Conservation (phyloP, 805 yeast species). For the Spathaspora gorwiae region DNA sequence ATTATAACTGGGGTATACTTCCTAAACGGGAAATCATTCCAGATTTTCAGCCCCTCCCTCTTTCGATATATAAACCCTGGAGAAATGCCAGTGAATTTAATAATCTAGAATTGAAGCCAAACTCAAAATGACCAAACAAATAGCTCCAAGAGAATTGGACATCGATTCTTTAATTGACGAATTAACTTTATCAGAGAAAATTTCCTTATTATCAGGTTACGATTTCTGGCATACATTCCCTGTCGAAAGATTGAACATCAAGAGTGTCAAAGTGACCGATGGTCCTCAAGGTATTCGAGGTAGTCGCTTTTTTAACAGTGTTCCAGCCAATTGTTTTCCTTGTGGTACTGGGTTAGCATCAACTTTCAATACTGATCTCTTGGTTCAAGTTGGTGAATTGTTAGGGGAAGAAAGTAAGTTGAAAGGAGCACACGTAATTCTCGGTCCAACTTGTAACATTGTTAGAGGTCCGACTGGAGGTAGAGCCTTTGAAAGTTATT, state of each 20-base stretch:
- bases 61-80: too few species aligned
- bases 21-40: too few species aligned
- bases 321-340: constrained; percentile 57
- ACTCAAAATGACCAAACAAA: too few species aligned
- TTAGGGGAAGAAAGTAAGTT: constrained; percentile 52
- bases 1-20: too few species aligned
- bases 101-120: too few species aligned
- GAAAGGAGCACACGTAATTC: constrained; percentile 43
- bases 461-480: constrained; percentile 61
- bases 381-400: constrained; percentile 45
- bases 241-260: constrained; percentile 39
- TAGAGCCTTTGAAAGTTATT: constrained; percentile 57
- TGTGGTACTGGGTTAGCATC: constrained; percentile 59
- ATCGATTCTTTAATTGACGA: constrained; percentile 25
- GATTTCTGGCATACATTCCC: constrained; percentile 50
- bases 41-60: too few species aligned
- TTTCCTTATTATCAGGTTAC: constrained; percentile 31
- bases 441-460: constrained; percentile 45
- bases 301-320: constrained; percentile 48
- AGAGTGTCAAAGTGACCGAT: constrained; percentile 46
- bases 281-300: constrained; percentile 68
- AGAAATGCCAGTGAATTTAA: too few species aligned
- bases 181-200: constrained; percentile 27
- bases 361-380: constrained; percentile 49
- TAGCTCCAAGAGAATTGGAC: constrained; percentile 14